Evolutionary conservation across 305 asterid genomes (phyloP).

Genomic region (Rubia tinctorum): DNA sequence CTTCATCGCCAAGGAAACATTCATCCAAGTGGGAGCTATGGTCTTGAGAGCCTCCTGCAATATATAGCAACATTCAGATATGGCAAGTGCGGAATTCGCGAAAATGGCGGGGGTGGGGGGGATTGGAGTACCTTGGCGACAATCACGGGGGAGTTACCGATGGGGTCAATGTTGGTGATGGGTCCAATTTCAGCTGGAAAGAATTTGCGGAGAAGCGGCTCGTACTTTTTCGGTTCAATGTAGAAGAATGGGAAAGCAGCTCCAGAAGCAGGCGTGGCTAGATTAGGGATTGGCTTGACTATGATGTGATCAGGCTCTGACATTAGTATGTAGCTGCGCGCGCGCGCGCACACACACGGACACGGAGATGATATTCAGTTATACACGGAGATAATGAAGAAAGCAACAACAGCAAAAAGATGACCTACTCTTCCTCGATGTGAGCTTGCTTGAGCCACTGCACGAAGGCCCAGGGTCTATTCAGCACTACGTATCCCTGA

Average conservation of each 20-base stretch:
- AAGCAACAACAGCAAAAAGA: constrained; percentile 26
- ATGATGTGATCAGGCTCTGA: constrained; percentile 94
- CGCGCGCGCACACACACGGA: too few species aligned
- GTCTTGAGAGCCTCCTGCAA: constrained; percentile 52
- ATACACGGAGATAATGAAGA: too few species aligned
- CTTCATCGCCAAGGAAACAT: constrained; percentile 92
- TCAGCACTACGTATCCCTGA: constrained; percentile 95
- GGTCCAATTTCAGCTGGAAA: constrained; percentile 78
- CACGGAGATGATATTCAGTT: too few species aligned
- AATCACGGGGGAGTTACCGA: constrained; percentile 96
- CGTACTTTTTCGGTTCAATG: constrained; percentile 83
- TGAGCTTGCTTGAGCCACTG: constrained; percentile 95
- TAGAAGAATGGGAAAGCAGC: constrained; percentile 97
- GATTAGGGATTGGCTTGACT: constrained; percentile 89
- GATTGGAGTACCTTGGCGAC: constrained; percentile 92
- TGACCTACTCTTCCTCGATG: constrained; percentile 76
- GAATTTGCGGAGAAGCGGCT: constrained; percentile 65
- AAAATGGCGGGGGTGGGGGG: too few species aligned
- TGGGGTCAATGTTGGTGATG: constrained; percentile 78
- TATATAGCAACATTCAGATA: too few species aligned
- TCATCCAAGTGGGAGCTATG: constrained; percentile 99
- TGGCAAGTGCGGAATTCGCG: too few species aligned
- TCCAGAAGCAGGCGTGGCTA: constrained; percentile 59
- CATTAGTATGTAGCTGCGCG: constrained; percentile 81
- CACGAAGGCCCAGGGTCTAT: constrained; percentile 99